Evolutionary conservation across 768 basidiomycete species (phyloP).

Genomic region (Panaeolus cyanescens): DNA sequence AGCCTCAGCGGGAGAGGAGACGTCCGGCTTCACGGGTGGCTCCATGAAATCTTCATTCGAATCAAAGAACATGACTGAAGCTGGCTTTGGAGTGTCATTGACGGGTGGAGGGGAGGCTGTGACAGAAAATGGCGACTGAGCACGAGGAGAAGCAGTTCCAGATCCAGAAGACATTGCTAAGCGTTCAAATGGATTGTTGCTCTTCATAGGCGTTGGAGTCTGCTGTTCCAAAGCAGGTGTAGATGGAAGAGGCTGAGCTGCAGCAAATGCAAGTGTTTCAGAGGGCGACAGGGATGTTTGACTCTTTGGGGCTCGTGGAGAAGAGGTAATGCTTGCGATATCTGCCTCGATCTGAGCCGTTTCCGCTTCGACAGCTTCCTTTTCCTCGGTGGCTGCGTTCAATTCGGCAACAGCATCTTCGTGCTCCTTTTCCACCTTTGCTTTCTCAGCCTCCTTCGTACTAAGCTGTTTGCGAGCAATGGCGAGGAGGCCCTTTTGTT

Average conservation of each 20-base stretch:
- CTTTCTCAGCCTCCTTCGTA: conserved; percentile 77
- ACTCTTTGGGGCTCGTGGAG: conserved; percentile 23
- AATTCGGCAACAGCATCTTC: conserved; percentile 64
- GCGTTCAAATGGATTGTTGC: conserved; percentile 91
- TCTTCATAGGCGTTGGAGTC: conserved; percentile 47
- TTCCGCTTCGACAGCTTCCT: conserved; percentile 54
- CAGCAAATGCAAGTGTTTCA: conserved; percentile 59
- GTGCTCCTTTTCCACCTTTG: conserved; percentile 70
- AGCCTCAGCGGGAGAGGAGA: background rate
- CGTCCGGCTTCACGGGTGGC: background rate
- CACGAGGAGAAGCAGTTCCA: conserved; percentile 37
- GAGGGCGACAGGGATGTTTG: conserved; percentile 39
- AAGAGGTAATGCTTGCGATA: conserved; percentile 8
- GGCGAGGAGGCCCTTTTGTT: conserved; percentile 93
- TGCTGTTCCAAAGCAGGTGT: conserved; percentile 65
- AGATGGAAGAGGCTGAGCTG: conserved; percentile 69
- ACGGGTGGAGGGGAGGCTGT: conserved; percentile 17
- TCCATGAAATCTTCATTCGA: background rate
- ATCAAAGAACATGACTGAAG: background rate
- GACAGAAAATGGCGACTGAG: conserved; percentile 59
- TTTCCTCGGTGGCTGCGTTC: conserved; percentile 53
- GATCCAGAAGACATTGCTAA: conserved; percentile 50
- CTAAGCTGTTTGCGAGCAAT: conserved; percentile 94
- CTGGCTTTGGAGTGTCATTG: background rate
- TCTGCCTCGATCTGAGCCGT: conserved; percentile 29